These are phyloP conservation scores for Mycena chlorophos DNA, from an alignment of 768 basidiomycete genomes.

Conservation along the genomic window DNA sequence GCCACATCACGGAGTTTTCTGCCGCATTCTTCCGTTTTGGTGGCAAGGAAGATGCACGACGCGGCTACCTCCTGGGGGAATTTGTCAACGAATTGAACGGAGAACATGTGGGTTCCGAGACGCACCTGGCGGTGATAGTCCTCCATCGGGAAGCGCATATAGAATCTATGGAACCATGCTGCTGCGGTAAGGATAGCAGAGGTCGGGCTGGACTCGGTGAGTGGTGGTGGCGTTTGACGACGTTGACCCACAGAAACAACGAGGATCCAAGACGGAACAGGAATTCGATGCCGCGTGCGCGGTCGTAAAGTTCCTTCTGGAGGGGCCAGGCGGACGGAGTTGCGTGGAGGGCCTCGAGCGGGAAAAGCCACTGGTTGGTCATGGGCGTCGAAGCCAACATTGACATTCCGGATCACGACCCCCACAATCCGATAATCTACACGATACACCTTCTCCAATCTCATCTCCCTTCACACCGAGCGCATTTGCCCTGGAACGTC, in stretches of 20 bases:
- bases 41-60: slow-evolving; percentile 83
- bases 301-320: slow-evolving; percentile 73
- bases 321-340: slow-evolving; percentile 64
- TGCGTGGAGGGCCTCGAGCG: slow-evolving; percentile 52
- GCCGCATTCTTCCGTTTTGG: slow-evolving; percentile 90
- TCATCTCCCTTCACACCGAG: not conserved
- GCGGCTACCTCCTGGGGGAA: slow-evolving; percentile 73
- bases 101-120: slow-evolving; percentile 9
- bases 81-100: slow-evolving; percentile 10
- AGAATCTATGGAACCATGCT: slow-evolving; percentile 90
- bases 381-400: too few relatives aligned
- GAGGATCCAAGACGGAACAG: slow-evolving; percentile 80
- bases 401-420: too few relatives aligned
- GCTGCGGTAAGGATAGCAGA: slow-evolving; percentile 85
- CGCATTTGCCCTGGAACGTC: slow-evolving; percentile 5
- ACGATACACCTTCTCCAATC: not conserved
- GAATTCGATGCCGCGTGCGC: slow-evolving; percentile 82
- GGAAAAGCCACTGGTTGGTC: slow-evolving; percentile 70
- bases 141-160: slow-evolving; percentile 83
- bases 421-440: not conserved
- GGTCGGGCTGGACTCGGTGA: slow-evolving; percentile 55
- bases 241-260: slow-evolving; percentile 64
- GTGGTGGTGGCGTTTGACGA: slow-evolving; percentile 9
- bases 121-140: slow-evolving; percentile 76
- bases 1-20: slow-evolving; percentile 86